These are phyloP conservation scores for Fraxinus ornus DNA, from an alignment of 305 asterid species.

Conservation along the genomic window DNA sequence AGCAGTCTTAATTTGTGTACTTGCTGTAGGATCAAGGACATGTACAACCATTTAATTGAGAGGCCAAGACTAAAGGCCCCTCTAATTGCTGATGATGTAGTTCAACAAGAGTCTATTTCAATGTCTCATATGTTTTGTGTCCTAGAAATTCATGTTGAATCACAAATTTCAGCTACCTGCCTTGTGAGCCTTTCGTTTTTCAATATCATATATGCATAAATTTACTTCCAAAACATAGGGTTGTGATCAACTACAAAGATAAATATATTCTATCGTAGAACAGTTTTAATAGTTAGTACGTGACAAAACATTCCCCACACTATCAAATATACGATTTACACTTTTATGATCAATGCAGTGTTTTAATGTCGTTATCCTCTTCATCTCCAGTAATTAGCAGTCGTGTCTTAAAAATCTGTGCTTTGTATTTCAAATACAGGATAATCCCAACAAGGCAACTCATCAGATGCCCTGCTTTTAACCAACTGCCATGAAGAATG, in stretches of 20 bases:
- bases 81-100: not conserved
- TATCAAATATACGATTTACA: no score
- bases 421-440: not conserved
- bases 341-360: not conserved
- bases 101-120: not conserved
- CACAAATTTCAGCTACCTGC: not conserved
- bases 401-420: not conserved
- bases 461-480: not conserved
- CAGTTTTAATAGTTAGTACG: not conserved
- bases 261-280: no score
- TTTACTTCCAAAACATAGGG: not conserved
- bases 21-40: not conserved
- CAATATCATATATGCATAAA: not conserved
- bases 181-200: not conserved
- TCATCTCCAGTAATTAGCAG: not conserved
- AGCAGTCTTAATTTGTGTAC: no score
- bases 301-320: not conserved
- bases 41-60: not conserved
- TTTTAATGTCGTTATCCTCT: not conserved
- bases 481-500: not conserved
- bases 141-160: not conserved
- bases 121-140: not conserved
- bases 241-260: not conserved
- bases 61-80: not conserved
- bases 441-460: not conserved